Evolutionary conservation across 164 flowering plant genomes (phyloP), one percentile per base, ranked within the genome.

Genomic region (Tinospora cordifolia): DNA sequence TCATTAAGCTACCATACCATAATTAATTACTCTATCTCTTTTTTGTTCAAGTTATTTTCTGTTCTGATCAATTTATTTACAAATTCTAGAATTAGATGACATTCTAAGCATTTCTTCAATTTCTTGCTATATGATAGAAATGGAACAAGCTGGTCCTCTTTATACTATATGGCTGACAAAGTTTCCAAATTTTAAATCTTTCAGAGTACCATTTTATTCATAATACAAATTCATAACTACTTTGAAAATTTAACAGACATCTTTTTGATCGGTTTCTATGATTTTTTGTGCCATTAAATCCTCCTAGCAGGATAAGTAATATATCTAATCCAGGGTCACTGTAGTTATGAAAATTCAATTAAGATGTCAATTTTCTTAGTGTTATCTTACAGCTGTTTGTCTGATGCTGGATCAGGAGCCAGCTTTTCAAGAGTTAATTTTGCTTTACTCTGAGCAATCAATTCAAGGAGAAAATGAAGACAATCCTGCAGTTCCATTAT

Each of bases 391-490:
- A 38, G 74, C 25, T 57, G 47, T 68, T 38, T 17, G 8, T 6
- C 51, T 58, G 57, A 22, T 66, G 2, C 22, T 65, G 27, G 25
- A 75, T 63, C 71, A 94, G 98, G 98, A 94, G 80, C 92, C 97
- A 63, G 92, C 97, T 62, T 94, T 91, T 72, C 82, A 89, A 76
- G 96, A 91, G 72, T 79, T 94, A 77, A 87, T 94, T 77, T 82
- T 94, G 80, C 89, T 94, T 63, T 93, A 90, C 73, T 85, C 92
- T 9, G 78, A 86, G 70, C 85, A 85, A 66, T 77, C 34, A 41
- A 71, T 44, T 71, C 81, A 84, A 68, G 63, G 63, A 22, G 82
- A 77, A 41, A 64, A 36, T 27, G 62, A 72, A 22, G 77, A 79
- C 30, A 67, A 69, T 70, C 71, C 46, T 64, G 84, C 78, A 73